Conservation (phyloP, 2,329 filamentous ascomycete species). For the Exophiala bonariae region DNA sequence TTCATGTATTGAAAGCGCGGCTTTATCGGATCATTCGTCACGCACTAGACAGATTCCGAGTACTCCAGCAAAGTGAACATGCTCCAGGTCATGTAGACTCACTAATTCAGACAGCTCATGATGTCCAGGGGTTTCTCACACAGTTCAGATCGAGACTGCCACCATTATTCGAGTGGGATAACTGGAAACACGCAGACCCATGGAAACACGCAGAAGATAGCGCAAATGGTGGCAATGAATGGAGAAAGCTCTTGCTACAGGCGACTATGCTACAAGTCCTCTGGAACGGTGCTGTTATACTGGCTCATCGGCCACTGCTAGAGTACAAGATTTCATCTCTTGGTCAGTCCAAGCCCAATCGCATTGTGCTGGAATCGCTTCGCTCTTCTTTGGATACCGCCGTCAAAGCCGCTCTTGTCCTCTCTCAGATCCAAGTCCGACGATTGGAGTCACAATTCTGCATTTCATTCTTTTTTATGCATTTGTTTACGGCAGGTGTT, state of each 20-base stretch:
- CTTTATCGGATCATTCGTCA: slow-evolving; percentile 32
- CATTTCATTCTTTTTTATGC: slow-evolving; percentile 20
- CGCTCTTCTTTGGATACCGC: slow-evolving; percentile 10
- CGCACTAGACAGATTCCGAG: slow-evolving; percentile 27
- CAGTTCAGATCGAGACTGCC: background rate
- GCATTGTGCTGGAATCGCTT: background rate
- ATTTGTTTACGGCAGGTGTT: slow-evolving; percentile 25
- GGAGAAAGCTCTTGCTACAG: slow-evolving; percentile 16
- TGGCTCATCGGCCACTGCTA: slow-evolving; percentile 26
- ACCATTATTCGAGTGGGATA: slow-evolving; percentile 2
- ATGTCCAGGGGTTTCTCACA: background rate
- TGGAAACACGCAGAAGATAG: background rate
- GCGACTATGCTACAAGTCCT: slow-evolving; percentile 25
- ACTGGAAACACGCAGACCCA: background rate
- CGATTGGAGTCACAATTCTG: slow-evolving; percentile 30
- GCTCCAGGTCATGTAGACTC: background rate
- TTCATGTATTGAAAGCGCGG: slow-evolving; percentile 29
- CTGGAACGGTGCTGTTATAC: slow-evolving; percentile 27
- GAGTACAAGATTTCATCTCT: slow-evolving; percentile 20
- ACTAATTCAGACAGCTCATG: background rate
- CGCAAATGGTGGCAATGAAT: slow-evolving; percentile 11
- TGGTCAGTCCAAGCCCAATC: slow-evolving; percentile 6
- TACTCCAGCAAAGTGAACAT: slow-evolving; percentile 16
- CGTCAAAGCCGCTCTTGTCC: slow-evolving; percentile 31
- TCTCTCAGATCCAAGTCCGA: slow-evolving; percentile 30